Evolutionary conservation across 305 asterid genomes (phyloP).

Genomic region (Andrographis paniculata): DNA sequence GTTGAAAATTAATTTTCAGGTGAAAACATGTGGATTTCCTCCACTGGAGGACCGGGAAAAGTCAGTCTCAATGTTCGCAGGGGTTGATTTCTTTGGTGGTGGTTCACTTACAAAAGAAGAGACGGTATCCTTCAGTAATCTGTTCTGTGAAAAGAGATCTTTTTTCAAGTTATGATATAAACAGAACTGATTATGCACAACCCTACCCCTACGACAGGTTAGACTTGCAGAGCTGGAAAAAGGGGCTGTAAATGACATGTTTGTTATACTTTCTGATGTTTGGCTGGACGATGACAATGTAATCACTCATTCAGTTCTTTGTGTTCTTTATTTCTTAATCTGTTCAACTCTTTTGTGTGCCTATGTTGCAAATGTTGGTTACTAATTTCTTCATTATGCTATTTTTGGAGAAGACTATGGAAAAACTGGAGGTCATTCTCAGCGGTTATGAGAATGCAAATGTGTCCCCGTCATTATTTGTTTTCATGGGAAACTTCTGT

Average conservation of each 20-base stretch:
- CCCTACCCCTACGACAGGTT: slow-evolving; percentile 48
- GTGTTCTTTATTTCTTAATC: slow-evolving; percentile 9
- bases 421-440: slow-evolving; percentile 71
- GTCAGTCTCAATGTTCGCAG: slow-evolving; percentile 44
- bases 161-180: slow-evolving; percentile 9
- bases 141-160: slow-evolving; percentile 5
- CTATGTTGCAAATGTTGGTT: slow-evolving; percentile 9
- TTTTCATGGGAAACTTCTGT: slow-evolving; percentile 96
- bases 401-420: slow-evolving; percentile 74
- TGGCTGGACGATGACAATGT: slow-evolving; percentile 87
- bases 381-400: slow-evolving; percentile 44
- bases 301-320: slow-evolving; percentile 18
- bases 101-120: slow-evolving; percentile 81
- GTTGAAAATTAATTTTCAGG: slow-evolving; percentile 39
- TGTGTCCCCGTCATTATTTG: slow-evolving; percentile 84
- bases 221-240: slow-evolving; percentile 75
- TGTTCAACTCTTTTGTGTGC: no score
- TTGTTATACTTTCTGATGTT: slow-evolving; percentile 81
- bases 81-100: slow-evolving; percentile 82
- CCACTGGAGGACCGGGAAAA: slow-evolving; percentile 87
- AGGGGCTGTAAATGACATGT: slow-evolving; percentile 90
- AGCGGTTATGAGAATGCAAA: slow-evolving; percentile 66
- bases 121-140: slow-evolving; percentile 59
- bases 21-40: slow-evolving; percentile 85
- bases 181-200: slow-evolving; percentile 14